Evolutionary conservation across 176 grass and related monocot genomes (phyloP).

Genomic region (Lolium multiflorum): DNA sequence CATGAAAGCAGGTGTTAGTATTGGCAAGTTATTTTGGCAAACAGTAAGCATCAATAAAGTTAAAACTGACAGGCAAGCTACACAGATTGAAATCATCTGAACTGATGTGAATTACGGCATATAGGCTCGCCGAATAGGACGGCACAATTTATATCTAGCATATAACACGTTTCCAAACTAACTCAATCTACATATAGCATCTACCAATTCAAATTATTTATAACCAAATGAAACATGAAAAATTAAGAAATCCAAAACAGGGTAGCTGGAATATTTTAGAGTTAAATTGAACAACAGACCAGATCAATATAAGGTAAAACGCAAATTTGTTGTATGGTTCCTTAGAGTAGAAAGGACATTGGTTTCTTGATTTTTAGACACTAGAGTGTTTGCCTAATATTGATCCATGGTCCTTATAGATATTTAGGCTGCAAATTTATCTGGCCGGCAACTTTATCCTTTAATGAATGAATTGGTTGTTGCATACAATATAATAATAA

Average conservation of each 20-base stretch:
- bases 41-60: neutral
- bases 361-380: too few species aligned
- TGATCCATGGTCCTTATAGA: too few species aligned
- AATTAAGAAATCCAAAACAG: neutral
- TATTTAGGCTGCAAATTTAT: too few species aligned
- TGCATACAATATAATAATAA: neutral
- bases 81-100: neutral
- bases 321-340: neutral
- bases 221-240: neutral
- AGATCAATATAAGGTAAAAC: neutral
- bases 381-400: too few species aligned
- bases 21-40: neutral
- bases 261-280: neutral
- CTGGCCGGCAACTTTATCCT: too few species aligned
- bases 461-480: too few species aligned
- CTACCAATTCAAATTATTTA: neutral
- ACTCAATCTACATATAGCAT: too few species aligned
- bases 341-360: neutral
- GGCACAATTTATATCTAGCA: constrained; percentile 6
- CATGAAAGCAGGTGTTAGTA: neutral
- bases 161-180: too few species aligned
- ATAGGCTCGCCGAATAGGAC: neutral
- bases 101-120: neutral
- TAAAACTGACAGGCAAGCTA: neutral
- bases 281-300: neutral